Evolutionary conservation across 176 grass and related monocot species (phyloP).

Genomic region (Alloteropsis semialata): DNA sequence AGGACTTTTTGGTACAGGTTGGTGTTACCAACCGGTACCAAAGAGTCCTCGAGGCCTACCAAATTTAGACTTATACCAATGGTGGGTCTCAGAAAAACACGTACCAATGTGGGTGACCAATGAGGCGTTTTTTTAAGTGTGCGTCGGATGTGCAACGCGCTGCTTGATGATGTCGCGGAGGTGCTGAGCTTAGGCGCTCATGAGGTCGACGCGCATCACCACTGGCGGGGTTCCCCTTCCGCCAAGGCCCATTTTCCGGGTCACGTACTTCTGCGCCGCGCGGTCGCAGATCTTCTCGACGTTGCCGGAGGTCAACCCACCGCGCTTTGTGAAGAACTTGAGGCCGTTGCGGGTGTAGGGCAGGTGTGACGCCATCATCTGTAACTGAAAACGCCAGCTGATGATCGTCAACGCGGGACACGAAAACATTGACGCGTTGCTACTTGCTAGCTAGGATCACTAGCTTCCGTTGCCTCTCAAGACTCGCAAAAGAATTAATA

Average conservation of each 20-base stretch:
- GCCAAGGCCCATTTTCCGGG: conserved; percentile 46
- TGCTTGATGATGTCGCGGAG: conserved; percentile 66
- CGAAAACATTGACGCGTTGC: too few relatives aligned
- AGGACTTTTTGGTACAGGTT: too few relatives aligned
- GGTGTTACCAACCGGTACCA: too few relatives aligned
- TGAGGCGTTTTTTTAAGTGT: too few relatives aligned
- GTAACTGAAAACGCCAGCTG: background rate
- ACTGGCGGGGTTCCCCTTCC: background rate
- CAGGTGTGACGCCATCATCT: conserved; percentile 92
- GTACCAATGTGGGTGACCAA: too few relatives aligned
- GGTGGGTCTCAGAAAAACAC: too few relatives aligned
- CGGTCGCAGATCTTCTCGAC: conserved; percentile 64
- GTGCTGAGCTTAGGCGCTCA: conserved; percentile 74
- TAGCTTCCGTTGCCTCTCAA: conserved; percentile 74
- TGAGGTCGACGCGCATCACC: conserved; percentile 59
- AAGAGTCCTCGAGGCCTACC: too few relatives aligned
- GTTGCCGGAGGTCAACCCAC: conserved; percentile 50
- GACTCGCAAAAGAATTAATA: too few relatives aligned
- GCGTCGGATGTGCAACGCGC: conserved; percentile 57
- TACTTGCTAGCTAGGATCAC: too few relatives aligned
- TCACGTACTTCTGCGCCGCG: conserved; percentile 52
- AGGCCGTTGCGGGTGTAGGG: conserved; percentile 91
- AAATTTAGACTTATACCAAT: too few relatives aligned
- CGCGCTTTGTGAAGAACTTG: conserved; percentile 85
- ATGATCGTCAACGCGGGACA: too few relatives aligned